A percentile compares a stretch with the other conserved stretches of the same genome.
Conservation (phyloP, 495 filamentous ascomycete genomes). For the Rusavskia elegans region DNA sequence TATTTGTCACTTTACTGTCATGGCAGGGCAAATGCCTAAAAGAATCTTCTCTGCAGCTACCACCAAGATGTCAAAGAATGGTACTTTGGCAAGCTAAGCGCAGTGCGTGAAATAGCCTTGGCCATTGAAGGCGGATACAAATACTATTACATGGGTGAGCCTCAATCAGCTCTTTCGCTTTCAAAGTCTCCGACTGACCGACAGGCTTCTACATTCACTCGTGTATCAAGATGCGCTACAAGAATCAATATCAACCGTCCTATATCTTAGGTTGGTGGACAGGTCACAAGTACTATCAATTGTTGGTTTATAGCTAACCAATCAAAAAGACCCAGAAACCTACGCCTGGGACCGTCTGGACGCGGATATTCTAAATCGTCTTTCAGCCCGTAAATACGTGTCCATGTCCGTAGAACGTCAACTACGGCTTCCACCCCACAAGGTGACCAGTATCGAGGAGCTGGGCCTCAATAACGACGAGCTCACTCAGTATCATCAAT, state of each 20-base stretch:
- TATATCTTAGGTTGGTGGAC: constrained; percentile 47
- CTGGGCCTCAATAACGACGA: constrained; percentile 4
- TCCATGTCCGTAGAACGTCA: constrained; percentile 40
- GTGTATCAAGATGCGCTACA: constrained; percentile 77
- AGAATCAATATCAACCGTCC: constrained; percentile 71
- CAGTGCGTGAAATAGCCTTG: constrained; percentile 67
- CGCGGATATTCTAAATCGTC: constrained; percentile 41
- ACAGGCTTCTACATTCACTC: constrained; percentile 55
- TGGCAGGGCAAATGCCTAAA: background rate
- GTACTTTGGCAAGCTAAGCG: constrained; percentile 78
- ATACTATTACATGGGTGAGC: constrained; percentile 60
- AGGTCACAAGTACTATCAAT: background rate
- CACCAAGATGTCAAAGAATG: constrained; percentile 66
- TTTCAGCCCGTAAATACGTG: constrained; percentile 53
- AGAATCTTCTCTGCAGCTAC: constrained; percentile 28
- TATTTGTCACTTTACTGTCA: too few relatives aligned
- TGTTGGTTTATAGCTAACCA: background rate
- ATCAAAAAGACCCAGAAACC: constrained; percentile 47
- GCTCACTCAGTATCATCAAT: constrained; percentile 3
- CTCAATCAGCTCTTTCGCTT: constrained; percentile 20
- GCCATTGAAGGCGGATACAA: constrained; percentile 59
- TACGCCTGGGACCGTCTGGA: constrained; percentile 63
- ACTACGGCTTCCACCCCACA: constrained; percentile 1
- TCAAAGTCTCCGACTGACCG: constrained; percentile 1
- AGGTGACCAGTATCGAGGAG: background rate